A percentile compares a stretch with the other conserved stretches of the same genome.
Conservation (phyloP, 2,329 filamentous ascomycete genomes). For the Phaeophleospora eucalypticola region DNA sequence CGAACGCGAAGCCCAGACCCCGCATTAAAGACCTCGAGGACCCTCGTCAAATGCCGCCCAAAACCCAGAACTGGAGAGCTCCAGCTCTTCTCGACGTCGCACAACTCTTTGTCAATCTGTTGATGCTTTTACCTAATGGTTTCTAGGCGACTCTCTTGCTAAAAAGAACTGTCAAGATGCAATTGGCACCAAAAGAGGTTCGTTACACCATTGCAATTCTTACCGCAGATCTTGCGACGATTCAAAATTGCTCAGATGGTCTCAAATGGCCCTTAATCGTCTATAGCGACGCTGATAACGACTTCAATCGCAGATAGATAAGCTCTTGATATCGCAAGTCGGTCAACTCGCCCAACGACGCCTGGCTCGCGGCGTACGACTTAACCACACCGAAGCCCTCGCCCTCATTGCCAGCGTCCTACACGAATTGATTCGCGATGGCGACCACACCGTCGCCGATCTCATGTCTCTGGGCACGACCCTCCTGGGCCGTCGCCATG, state of each 20-base stretch:
- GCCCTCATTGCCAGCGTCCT: conserved; percentile 82
- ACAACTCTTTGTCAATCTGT: neutral
- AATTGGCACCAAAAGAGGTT: conserved; percentile 36
- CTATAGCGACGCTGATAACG: conserved; percentile 5
- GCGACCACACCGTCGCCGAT: conserved; percentile 82
- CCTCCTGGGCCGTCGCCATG: conserved; percentile 90
- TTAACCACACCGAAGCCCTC: conserved; percentile 86
- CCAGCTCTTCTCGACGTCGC: neutral
- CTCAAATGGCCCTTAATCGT: no score
- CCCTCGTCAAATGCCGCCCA: neutral
- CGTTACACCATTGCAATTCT: neutral
- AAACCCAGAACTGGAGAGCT: neutral
- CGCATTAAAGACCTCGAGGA: neutral
- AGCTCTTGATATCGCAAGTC: conserved; percentile 87
- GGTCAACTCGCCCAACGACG: conserved; percentile 82
- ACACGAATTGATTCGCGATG: conserved; percentile 97
- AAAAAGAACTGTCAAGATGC: conserved; percentile 26
- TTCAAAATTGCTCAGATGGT: neutral
- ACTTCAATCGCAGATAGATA: conserved; percentile 68
- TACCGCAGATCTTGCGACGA: neutral
- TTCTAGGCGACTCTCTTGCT: neutral
- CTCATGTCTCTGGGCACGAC: conserved; percentile 88
- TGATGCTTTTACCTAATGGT: neutral
- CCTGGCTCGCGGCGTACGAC: conserved; percentile 77
- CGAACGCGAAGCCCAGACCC: neutral